These are phyloP conservation scores for Gelatoporia subvermispora DNA, from an alignment of 768 basidiomycete species.

Conservation along the genomic window DNA sequence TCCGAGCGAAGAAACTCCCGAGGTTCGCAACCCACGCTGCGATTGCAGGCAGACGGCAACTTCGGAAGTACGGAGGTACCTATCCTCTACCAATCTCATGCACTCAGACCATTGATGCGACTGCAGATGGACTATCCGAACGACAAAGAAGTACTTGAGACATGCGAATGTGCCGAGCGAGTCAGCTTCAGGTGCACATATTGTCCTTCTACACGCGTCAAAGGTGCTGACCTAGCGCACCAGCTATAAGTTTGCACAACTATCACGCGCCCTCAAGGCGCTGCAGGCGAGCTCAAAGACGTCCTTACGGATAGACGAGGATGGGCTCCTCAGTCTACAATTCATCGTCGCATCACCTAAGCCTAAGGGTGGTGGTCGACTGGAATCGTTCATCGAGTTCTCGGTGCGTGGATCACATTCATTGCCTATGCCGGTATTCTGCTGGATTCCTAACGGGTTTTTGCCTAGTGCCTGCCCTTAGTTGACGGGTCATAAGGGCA, in stretches of 20 bases:
- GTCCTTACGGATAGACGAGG: slow-evolving; percentile 78
- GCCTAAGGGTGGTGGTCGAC: slow-evolving; percentile 27
- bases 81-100: neutral
- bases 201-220: neutral
- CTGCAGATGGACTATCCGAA: slow-evolving; percentile 92
- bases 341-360: slow-evolving; percentile 70
- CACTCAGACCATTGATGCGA: neutral
- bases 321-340: slow-evolving; percentile 83
- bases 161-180: slow-evolving; percentile 70
- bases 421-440: no score
- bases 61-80: slow-evolving; percentile 82
- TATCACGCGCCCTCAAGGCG: slow-evolving; percentile 66
- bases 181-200: slow-evolving; percentile 65
- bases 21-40: slow-evolving; percentile 49
- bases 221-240: neutral
- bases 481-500: slow-evolving; percentile 10
- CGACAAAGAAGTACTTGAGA: slow-evolving; percentile 85
- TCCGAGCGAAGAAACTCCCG: slow-evolving; percentile 23
- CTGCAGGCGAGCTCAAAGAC: slow-evolving; percentile 83
- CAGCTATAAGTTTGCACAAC: slow-evolving; percentile 83
- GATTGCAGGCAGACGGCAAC: slow-evolving; percentile 75
- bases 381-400: slow-evolving; percentile 81
- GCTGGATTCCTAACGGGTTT: no score
- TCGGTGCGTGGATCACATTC: slow-evolving; percentile 50
- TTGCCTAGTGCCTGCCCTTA: slow-evolving; percentile 22